These are phyloP conservation scores for Teratosphaeria epicoccoides DNA, from an alignment of 2,329 filamentous ascomycete genomes.

Conservation along the genomic window DNA sequence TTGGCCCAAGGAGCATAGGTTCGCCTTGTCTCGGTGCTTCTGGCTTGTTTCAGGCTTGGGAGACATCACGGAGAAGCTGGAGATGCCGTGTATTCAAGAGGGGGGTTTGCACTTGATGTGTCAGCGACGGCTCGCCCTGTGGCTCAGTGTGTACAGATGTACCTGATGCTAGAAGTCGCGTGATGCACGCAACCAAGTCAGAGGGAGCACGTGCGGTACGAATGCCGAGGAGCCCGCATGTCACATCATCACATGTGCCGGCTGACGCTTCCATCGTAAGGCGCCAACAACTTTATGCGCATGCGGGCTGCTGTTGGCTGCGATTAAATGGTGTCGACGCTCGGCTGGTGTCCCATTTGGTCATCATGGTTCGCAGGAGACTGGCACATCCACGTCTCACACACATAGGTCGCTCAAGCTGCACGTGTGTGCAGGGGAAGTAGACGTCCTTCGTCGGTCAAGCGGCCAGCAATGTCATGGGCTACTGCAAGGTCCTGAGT, in stretches of 20 bases:
- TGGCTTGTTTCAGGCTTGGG: too few relatives aligned
- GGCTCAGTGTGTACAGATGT: neutral
- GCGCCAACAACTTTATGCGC: neutral
- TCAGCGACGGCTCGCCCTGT: neutral
- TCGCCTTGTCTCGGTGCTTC: too few relatives aligned
- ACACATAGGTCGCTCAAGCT: neutral
- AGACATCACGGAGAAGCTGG: neutral
- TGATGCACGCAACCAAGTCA: too few relatives aligned
- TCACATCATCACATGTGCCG: too few relatives aligned
- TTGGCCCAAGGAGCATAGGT: too few relatives aligned
- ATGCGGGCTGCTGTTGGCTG: neutral
- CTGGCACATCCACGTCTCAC: neutral
- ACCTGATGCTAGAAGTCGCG: neutral
- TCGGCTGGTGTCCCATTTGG: neutral
- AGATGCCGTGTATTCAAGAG: neutral
- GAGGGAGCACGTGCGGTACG: too few relatives aligned
- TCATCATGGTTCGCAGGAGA: neutral
- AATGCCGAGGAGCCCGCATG: too few relatives aligned
- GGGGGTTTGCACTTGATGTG: neutral
- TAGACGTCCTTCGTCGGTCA: too few relatives aligned
- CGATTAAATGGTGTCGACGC: neutral
- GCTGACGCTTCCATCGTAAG: neutral
- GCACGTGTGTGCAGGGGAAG: neutral
- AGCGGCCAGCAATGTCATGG: neutral
- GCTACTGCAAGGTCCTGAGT: neutral